These are phyloP conservation scores for Sporothrix phasma DNA, from an alignment of 2,329 filamentous ascomycete species.

Conservation along the genomic window DNA sequence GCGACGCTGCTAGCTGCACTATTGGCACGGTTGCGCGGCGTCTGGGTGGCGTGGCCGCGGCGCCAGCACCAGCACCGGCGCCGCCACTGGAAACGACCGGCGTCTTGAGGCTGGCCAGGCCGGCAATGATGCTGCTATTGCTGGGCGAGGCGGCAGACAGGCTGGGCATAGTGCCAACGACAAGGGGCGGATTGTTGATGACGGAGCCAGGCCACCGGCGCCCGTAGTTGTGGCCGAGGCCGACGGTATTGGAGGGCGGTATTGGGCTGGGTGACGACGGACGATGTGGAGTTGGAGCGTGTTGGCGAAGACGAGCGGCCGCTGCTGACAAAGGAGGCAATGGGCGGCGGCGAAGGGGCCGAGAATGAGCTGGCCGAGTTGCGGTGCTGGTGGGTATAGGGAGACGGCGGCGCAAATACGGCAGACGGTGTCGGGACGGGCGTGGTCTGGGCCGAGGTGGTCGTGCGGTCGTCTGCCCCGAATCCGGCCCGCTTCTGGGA, in stretches of 20 bases:
- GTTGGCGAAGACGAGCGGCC: slow-evolving; percentile 68
- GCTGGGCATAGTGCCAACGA: slow-evolving; percentile 65
- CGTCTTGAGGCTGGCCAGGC: not conserved
- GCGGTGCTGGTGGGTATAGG: slow-evolving; percentile 48
- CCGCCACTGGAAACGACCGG: not conserved
- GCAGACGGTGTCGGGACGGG: slow-evolving; percentile 62
- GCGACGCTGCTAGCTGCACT: slow-evolving; percentile 35
- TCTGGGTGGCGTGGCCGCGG: slow-evolving; percentile 67
- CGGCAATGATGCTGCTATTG: not conserved
- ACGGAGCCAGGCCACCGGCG: slow-evolving; percentile 27
- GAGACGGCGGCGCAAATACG: slow-evolving; percentile 51
- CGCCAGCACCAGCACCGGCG: not conserved
- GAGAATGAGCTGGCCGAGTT: slow-evolving; percentile 48
- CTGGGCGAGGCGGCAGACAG: slow-evolving; percentile 59
- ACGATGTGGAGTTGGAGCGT: slow-evolving; percentile 77
- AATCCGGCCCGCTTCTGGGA: not conserved
- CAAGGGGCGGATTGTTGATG: slow-evolving; percentile 68
- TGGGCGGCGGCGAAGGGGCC: slow-evolving; percentile 45
- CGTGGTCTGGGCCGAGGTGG: slow-evolving; percentile 52
- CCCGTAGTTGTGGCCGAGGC: not conserved
- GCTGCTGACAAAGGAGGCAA: slow-evolving; percentile 46
- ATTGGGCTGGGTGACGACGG: slow-evolving; percentile 55
- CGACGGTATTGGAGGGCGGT: slow-evolving; percentile 28
- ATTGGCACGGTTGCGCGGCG: slow-evolving; percentile 55
- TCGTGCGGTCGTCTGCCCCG: slow-evolving; percentile 18